Conservation (phyloP, 2,329 filamentous ascomycete genomes). For the Phoma sp. region DNA sequence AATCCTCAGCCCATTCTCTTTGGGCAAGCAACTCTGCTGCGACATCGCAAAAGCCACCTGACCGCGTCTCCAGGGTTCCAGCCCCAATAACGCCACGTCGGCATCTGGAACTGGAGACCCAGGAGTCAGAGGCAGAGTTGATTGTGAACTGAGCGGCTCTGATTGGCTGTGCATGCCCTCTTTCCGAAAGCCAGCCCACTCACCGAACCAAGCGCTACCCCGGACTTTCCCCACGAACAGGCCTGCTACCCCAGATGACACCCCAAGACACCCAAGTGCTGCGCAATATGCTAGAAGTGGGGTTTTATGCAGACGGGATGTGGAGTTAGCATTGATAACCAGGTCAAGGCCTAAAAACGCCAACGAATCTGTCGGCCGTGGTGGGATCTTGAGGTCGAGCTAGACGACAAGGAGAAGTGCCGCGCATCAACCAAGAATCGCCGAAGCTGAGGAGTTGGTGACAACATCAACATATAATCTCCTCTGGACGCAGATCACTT, state of each 20-base stretch:
- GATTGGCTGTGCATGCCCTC: slow-evolving; percentile 6
- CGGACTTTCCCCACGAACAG: slow-evolving; percentile 4
- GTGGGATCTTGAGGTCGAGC: slow-evolving; percentile 5
- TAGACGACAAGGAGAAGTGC: slow-evolving; percentile 3
- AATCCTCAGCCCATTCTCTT: too few species aligned
- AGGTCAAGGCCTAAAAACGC: background rate
- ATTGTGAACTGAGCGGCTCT: background rate
- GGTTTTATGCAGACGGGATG: slow-evolving; percentile 2
- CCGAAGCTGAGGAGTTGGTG: background rate
- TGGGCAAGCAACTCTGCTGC: background rate
- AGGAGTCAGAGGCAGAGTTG: background rate
- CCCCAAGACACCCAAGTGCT: background rate
- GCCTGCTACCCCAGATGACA: background rate
- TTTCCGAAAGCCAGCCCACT: slow-evolving; percentile 19
- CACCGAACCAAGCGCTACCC: slow-evolving; percentile 2
- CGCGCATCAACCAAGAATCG: background rate
- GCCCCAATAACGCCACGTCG: background rate
- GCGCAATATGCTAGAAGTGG: background rate
- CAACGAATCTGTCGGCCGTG: slow-evolving; percentile 4
- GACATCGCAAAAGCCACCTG: background rate
- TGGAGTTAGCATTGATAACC: slow-evolving; percentile 2
- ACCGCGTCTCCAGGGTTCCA: background rate
- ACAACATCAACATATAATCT: slow-evolving; percentile 4
- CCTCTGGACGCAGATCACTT: background rate
- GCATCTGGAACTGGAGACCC: background rate